These are phyloP conservation scores for Sanghuangporus baumii DNA, from an alignment of 1,284 basidiomycete species.

Conservation along the genomic window DNA sequence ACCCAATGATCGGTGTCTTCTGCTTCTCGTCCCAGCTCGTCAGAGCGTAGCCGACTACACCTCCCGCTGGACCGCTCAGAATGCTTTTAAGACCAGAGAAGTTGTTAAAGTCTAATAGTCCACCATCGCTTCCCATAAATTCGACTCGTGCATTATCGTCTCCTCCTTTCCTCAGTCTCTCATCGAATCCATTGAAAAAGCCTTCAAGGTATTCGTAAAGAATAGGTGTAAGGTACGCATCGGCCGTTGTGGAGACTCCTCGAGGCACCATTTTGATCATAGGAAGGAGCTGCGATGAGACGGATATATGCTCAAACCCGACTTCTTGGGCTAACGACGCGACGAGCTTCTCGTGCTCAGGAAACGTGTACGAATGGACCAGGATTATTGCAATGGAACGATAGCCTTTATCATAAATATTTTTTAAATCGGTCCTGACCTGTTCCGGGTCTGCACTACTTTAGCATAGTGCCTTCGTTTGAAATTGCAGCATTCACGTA, in stretches of 20 bases:
- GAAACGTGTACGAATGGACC: slow-evolving; percentile 90
- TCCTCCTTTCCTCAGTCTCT: slow-evolving; percentile 45
- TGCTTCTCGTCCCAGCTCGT: slow-evolving; percentile 74
- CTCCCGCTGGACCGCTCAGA: slow-evolving; percentile 83
- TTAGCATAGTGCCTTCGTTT: not conserved
- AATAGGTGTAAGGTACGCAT: slow-evolving; percentile 95
- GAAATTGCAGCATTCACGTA: slow-evolving; percentile 24
- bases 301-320: slow-evolving; percentile 86
- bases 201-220: slow-evolving; percentile 84
- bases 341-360: slow-evolving; percentile 72
- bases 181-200: slow-evolving; percentile 87
- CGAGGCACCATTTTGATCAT: slow-evolving; percentile 97
- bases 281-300: slow-evolving; percentile 83
- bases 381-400: slow-evolving; percentile 84
- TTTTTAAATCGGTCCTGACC: slow-evolving; percentile 56
- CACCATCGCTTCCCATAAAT: slow-evolving; percentile 88
- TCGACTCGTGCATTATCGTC: slow-evolving; percentile 46
- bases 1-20: slow-evolving; percentile 72
- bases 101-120: slow-evolving; percentile 77
- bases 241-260: slow-evolving; percentile 88
- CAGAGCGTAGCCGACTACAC: slow-evolving; percentile 83
- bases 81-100: slow-evolving; percentile 90
- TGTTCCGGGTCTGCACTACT: slow-evolving; percentile 39
- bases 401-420: slow-evolving; percentile 72
- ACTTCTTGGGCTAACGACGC: slow-evolving; percentile 70